Evolutionary conservation across 768 basidiomycete species (phyloP).

Genomic region (Tremella fuciformis): DNA sequence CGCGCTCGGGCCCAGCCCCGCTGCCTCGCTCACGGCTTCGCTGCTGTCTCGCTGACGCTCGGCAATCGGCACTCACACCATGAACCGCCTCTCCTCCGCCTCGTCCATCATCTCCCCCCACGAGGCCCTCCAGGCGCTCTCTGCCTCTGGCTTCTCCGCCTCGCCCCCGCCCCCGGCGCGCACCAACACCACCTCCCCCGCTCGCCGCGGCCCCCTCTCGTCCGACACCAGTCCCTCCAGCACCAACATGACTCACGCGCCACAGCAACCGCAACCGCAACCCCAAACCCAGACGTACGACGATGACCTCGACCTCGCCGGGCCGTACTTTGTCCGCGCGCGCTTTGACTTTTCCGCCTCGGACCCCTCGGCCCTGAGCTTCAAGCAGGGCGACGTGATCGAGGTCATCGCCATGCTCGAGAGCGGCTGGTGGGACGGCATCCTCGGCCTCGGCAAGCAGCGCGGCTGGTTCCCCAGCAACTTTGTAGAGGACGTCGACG

Average conservation of each 20-base stretch:
- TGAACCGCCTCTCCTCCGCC: constrained; percentile 3
- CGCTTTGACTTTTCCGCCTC: constrained; percentile 78
- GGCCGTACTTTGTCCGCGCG: constrained; percentile 66
- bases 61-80: background rate
- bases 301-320: background rate
- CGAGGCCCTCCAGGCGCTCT: constrained; percentile 3
- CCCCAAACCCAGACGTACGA: background rate
- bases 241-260: too few relatives aligned
- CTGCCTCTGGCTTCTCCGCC: too few relatives aligned
- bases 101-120: constrained; percentile 14
- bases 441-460: constrained; percentile 69
- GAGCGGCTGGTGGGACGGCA: constrained; percentile 98
- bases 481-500: constrained; percentile 72
- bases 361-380: constrained; percentile 84
- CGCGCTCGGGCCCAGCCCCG: too few relatives aligned
- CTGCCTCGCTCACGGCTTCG: too few relatives aligned
- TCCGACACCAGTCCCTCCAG: too few relatives aligned
- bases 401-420: constrained; percentile 87
- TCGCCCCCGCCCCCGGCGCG: too few relatives aligned
- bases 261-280: too few relatives aligned
- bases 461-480: constrained; percentile 91
- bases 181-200: too few relatives aligned
- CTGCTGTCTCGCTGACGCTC: background rate
- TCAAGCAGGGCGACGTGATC: constrained; percentile 81
- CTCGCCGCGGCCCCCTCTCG: too few relatives aligned